Percentiles rank a stretch among this genome's conserved stretches.
These are phyloP conservation scores for Crassisporium funariophilum DNA, from an alignment of 768 basidiomycete genomes.

Conservation along the genomic window DNA sequence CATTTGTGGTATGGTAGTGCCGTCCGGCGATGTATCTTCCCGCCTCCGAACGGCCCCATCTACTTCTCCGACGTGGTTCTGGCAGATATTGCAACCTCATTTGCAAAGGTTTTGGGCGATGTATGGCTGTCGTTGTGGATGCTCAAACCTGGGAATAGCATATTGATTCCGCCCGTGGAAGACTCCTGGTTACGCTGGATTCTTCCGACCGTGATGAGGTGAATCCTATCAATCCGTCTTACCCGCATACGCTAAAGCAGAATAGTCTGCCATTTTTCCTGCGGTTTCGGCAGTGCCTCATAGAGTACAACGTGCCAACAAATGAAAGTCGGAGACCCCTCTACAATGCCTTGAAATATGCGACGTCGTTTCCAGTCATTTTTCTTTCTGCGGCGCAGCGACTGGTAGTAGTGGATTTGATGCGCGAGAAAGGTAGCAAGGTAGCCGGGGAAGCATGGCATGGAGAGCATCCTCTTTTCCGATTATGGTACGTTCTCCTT, in stretches of 20 bases:
- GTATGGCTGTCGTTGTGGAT: constrained; percentile 87
- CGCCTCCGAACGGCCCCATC: constrained; percentile 59
- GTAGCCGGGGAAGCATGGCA: constrained; percentile 58
- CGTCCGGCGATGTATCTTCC: constrained; percentile 72
- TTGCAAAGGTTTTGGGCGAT: constrained; percentile 95
- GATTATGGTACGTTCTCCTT: constrained; percentile 66
- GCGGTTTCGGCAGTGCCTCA: constrained; percentile 91
- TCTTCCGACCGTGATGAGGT: constrained; percentile 89
- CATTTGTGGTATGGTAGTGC: constrained; percentile 47
- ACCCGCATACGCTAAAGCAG: constrained; percentile 5
- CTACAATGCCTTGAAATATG: constrained; percentile 94
- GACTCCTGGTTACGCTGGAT: constrained; percentile 74
- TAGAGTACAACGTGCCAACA: constrained; percentile 70
- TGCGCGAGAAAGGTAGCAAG: constrained; percentile 47
- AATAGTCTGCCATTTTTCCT: constrained; percentile 81
- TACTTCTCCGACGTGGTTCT: constrained; percentile 92
- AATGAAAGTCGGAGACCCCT: constrained; percentile 75
- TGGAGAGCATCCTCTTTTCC: constrained; percentile 77
- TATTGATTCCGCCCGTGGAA: constrained; percentile 62
- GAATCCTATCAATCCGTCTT: constrained; percentile 2
- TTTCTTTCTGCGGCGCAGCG: constrained; percentile 91
- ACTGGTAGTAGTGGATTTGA: constrained; percentile 61
- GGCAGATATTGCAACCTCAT: constrained; percentile 95
- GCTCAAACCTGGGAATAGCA: constrained; percentile 82
- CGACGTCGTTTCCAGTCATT: constrained; percentile 95